Evolutionary conservation across 1,284 basidiomycete species (phyloP), one percentile per base, ranked within the genome.

Genomic region (Abortiporus biennis): DNA sequence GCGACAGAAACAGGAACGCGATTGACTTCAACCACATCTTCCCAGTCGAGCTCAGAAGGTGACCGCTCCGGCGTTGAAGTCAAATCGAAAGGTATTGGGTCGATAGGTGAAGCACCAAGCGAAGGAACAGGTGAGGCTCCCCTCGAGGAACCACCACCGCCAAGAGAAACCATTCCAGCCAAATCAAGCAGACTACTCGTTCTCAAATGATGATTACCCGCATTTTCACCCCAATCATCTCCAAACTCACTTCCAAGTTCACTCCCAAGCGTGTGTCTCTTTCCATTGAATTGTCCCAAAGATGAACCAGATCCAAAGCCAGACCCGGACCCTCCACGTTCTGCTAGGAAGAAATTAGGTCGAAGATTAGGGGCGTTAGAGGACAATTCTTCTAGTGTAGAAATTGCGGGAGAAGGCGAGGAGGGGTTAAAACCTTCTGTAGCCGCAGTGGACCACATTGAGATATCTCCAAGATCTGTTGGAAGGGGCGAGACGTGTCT

Each of bases 161-260:
- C 46, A 30, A 43, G 45, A 59, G 67, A 27, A 38, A 52, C 40
- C 11, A 56, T 29, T 8, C 48, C 50, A 29, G 64, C 63, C 17
- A 78, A 54, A 38, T 77, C 68, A 46, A 70, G 74, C 16, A 80
- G 59, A 47, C 78, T 80, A 43, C 62, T 70, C 8, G 68, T 65
- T 11, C 74, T 69, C 19, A 72, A 54, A 46, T 73, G 73, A 40
- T 69, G 60, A 40, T 67, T 67, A 20, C 54, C 58, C 1, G 59
- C 58, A 24, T 56, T 56, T n/a, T 57, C 52, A 36, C 63, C 63
- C 67, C 66, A 71, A 33, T 67, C 65, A 15, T 66, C 66, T 11
- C 64, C 66, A 46, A 56, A 66, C 40, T 66, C 59, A 36, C 56
- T 61, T 5, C 68, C 68, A 2, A 85, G 64, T 55, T 85, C 81